phyloP scores from a whole-genome alignment of 768 basidiomycete species.

The Sarcomyxa edulis region DNA sequence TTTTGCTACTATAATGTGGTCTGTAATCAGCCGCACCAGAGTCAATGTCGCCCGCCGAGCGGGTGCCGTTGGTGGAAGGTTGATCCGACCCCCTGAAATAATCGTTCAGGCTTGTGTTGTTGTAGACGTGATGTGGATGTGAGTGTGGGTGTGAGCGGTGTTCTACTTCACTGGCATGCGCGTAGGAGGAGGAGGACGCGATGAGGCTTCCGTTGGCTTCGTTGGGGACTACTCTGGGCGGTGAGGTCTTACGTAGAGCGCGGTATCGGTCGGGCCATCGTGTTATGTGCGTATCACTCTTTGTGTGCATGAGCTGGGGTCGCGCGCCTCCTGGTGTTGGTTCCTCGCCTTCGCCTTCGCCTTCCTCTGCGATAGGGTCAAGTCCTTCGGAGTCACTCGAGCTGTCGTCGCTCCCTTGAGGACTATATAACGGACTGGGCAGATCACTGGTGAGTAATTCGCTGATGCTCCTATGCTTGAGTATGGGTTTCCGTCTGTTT shows the following conservation, averaged over 20 bases:
- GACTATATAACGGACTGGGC: conserved; percentile 60
- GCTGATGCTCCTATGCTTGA: conserved; percentile 91
- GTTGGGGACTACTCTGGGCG: conserved; percentile 54
- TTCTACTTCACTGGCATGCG: no score
- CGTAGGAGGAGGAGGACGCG: no score
- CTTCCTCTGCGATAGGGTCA: no score
- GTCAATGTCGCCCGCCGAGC: no score
- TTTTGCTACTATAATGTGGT: no score
- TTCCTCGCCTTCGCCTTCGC: no score
- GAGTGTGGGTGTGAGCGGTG: no score
- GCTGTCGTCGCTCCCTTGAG: conserved; percentile 44
- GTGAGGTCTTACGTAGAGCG: conserved; percentile 60
- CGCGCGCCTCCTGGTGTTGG: conserved; percentile 29
- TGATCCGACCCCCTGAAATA: no score
- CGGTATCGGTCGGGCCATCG: conserved; percentile 43
- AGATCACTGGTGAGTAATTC: conserved; percentile 81
- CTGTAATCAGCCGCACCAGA: no score
- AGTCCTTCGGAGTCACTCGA: no score
- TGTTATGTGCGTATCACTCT: conserved; percentile 82
- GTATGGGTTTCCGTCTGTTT: conserved; percentile 68
- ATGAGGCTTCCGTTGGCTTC: conserved; percentile 19
- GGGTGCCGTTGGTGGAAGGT: no score
- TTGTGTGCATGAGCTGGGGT: conserved; percentile 72
- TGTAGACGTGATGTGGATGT: conserved; percentile 2
- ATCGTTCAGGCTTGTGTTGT: no score